phyloP scores from a whole-genome alignment of 768 basidiomycete species.

The Tylopilus sp. region DNA sequence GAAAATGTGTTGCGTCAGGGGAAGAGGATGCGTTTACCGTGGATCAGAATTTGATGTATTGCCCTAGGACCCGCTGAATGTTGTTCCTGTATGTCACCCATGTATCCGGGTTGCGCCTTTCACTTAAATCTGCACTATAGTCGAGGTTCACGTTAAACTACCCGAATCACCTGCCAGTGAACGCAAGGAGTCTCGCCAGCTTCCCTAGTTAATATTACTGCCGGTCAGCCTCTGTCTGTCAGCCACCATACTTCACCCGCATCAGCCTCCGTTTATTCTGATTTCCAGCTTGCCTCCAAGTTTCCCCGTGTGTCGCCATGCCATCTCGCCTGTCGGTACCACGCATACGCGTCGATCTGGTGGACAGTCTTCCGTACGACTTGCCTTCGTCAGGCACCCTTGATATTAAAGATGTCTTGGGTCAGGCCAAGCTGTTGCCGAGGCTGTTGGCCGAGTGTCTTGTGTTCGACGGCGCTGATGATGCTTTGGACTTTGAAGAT shows the following conservation, averaged over 20 bases:
- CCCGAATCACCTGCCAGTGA: neutral
- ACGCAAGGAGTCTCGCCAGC: neutral
- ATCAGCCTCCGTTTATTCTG: slow-evolving; percentile 8
- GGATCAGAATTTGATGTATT: slow-evolving; percentile 29
- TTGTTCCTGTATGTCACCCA: slow-evolving; percentile 21
- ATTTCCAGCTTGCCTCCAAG: slow-evolving; percentile 5
- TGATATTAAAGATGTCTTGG: slow-evolving; percentile 24
- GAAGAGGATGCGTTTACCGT: slow-evolving; percentile 29
- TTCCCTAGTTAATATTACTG: neutral
- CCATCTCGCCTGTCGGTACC: slow-evolving; percentile 14
- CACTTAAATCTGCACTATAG: slow-evolving; percentile 10
- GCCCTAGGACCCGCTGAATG: neutral
- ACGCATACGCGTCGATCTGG: slow-evolving; percentile 19
- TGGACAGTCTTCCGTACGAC: slow-evolving; percentile 10
- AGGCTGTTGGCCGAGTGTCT: slow-evolving; percentile 23
- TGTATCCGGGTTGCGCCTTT: slow-evolving; percentile 18
- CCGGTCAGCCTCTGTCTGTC: slow-evolving; percentile 25
- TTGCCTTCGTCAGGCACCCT: slow-evolving; percentile 24
- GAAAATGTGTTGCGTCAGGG: slow-evolving; percentile 23
- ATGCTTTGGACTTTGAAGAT: slow-evolving; percentile 8
- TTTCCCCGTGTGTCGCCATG: slow-evolving; percentile 16
- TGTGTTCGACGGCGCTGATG: slow-evolving; percentile 14
- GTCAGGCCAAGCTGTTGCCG: slow-evolving; percentile 9
- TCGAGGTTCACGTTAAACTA: neutral
- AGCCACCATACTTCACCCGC: slow-evolving; percentile 14